phyloP scores from a whole-genome alignment of 2,329 filamentous ascomycete species.

The Beauveria medogensis region DNA sequence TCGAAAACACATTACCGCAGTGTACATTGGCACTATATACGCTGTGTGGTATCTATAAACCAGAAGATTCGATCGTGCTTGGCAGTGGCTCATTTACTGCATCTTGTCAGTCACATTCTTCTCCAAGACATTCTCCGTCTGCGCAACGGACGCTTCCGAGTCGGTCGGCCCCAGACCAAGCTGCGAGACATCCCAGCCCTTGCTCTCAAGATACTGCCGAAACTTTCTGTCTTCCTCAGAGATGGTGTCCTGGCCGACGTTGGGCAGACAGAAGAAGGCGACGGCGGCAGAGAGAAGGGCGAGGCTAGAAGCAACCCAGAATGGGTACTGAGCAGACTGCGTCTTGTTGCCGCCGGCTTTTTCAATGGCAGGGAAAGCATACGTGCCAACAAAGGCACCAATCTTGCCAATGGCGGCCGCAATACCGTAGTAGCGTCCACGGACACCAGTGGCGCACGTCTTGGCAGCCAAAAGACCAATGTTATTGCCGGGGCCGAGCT shows the following conservation, averaged over 20 bases:
- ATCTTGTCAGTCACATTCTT: not conserved
- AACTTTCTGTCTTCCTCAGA: constrained; percentile 68
- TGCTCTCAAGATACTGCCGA: constrained; percentile 59
- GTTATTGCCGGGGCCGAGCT: constrained; percentile 79
- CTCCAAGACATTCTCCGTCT: not conserved
- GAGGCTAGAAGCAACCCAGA: constrained; percentile 73
- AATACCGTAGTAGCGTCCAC: constrained; percentile 64
- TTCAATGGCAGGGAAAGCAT: constrained; percentile 68
- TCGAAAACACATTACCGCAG: not conserved
- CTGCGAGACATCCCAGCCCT: constrained; percentile 67
- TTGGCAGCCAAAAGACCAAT: constrained; percentile 83
- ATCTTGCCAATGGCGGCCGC: constrained; percentile 69
- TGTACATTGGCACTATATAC: not conserved
- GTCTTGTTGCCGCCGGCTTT: constrained; percentile 47
- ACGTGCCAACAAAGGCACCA: constrained; percentile 78
- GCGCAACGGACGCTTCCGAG: not conserved
- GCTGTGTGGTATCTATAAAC: not conserved
- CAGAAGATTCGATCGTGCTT: not conserved
- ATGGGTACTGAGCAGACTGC: constrained; percentile 71
- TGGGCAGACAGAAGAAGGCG: constrained; percentile 57
- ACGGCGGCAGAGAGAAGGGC: constrained; percentile 63
- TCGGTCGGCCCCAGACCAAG: constrained; percentile 35
- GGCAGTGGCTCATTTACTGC: not conserved
- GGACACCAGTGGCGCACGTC: constrained; percentile 79
- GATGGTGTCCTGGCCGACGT: constrained; percentile 82